Conservation (phyloP, 805 yeast species). For the Metschnikowia proteae region DNA sequence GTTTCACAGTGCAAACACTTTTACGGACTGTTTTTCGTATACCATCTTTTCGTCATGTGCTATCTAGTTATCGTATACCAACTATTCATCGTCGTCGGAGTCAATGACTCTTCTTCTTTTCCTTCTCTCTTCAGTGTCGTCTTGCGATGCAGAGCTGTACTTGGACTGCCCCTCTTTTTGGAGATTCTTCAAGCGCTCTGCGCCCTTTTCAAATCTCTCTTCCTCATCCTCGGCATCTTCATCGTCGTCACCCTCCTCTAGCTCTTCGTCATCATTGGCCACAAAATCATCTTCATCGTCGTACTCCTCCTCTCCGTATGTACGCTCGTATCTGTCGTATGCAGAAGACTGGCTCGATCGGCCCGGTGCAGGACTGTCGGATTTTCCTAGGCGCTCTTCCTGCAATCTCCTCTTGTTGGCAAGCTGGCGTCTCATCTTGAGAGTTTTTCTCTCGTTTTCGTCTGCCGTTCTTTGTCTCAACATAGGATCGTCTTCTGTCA, state of each 20-base stretch:
- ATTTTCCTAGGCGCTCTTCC: constrained; percentile 55
- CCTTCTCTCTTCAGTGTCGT: constrained; percentile 30
- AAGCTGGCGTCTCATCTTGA: constrained; percentile 62
- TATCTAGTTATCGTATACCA: background rate
- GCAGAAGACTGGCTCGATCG: constrained; percentile 26
- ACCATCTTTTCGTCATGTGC: no score
- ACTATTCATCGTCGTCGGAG: constrained; percentile 48
- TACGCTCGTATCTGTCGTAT: constrained; percentile 36
- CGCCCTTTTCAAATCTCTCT: constrained; percentile 51
- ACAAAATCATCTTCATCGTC: constrained; percentile 43
- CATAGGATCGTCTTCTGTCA: constrained; percentile 65
- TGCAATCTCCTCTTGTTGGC: constrained; percentile 56
- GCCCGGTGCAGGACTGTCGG: constrained; percentile 30
- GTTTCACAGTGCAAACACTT: no score
- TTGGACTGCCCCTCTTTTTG: constrained; percentile 55
- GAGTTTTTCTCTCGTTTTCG: constrained; percentile 54
- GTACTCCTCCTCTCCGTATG: constrained; percentile 34
- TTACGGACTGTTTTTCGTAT: no score
- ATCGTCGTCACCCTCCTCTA: constrained; percentile 38
- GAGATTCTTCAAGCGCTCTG: constrained; percentile 53
- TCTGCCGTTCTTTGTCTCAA: constrained; percentile 63
- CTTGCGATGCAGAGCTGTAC: constrained; percentile 33
- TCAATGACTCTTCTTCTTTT: constrained; percentile 49
- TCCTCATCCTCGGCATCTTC: constrained; percentile 46
- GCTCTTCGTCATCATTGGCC: constrained; percentile 43